Evolutionary conservation across 2,329 filamentous ascomycete genomes (phyloP).

Genomic region (Macrophomina pseudophaseolina): DNA sequence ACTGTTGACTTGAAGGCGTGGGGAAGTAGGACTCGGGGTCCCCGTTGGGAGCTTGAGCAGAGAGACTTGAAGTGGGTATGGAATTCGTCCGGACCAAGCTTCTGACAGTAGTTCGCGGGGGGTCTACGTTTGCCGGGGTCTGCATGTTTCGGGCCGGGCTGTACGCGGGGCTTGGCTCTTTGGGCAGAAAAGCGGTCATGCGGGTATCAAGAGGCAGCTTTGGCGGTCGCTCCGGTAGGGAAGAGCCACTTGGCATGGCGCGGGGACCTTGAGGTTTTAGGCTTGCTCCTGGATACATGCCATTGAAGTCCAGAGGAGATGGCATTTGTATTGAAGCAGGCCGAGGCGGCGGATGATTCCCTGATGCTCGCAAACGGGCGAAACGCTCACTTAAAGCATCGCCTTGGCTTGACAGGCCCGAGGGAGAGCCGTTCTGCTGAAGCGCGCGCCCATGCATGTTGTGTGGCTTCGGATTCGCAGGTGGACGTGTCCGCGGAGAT

Average conservation of each 20-base stretch:
- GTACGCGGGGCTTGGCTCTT: conserved; percentile 76
- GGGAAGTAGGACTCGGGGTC: conserved; percentile 52
- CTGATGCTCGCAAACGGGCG: conserved; percentile 36
- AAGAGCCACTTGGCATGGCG: conserved; percentile 51
- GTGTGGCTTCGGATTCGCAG: conserved; percentile 70
- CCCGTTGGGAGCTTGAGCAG: conserved; percentile 43
- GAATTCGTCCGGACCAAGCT: conserved; percentile 68
- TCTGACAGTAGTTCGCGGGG: conserved; percentile 68
- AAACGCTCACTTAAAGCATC: conserved; percentile 46
- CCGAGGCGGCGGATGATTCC: background rate
- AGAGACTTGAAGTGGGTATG: conserved; percentile 46
- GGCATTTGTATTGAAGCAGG: conserved; percentile 47
- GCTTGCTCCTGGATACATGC: conserved; percentile 28
- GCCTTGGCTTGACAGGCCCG: conserved; percentile 7
- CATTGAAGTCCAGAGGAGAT: conserved; percentile 45
- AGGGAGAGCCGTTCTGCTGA: conserved; percentile 11
- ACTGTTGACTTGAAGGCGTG: conserved; percentile 5
- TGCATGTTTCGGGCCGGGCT: conserved; percentile 76
- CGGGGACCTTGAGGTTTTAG: conserved; percentile 18
- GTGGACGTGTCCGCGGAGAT: conserved; percentile 31
- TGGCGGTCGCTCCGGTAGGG: conserved; percentile 45
- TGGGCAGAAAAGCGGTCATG: conserved; percentile 66
- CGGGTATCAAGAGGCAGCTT: conserved; percentile 57
- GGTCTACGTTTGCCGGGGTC: conserved; percentile 67
- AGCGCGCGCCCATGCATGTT: conserved; percentile 55